Conservation (phyloP, 306 rosid species). For the Benincasa hispida region DNA sequence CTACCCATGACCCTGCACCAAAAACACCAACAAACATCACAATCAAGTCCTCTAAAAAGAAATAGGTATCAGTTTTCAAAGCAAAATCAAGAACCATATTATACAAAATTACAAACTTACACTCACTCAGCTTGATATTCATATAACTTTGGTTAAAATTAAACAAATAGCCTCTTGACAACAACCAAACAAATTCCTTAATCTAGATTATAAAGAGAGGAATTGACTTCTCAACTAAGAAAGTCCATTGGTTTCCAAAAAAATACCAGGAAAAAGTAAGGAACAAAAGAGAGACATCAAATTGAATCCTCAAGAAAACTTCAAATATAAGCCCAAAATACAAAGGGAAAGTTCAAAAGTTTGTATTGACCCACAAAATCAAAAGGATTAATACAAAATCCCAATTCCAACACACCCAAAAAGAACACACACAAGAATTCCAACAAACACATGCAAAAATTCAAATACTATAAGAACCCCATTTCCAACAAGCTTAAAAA, state of each 20-base stretch:
- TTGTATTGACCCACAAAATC: background rate
- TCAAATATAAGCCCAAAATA: background rate
- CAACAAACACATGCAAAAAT: background rate
- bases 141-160: background rate
- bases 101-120: background rate
- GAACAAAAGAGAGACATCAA: background rate
- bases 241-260: background rate
- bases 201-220: background rate
- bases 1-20: constrained; percentile 81
- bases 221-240: background rate
- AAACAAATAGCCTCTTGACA: background rate
- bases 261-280: background rate
- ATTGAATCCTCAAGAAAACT: background rate
- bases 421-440: background rate
- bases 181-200: background rate
- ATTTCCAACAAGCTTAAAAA: background rate
- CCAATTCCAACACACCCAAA: background rate
- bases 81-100: background rate
- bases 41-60: background rate
- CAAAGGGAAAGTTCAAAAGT: background rate
- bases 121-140: background rate
- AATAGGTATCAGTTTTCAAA: background rate
- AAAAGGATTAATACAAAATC: background rate
- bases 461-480: background rate
- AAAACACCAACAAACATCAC: background rate